Conservation (phyloP, 1,284 basidiomycete genomes). For the Rhodotorula sp. region DNA sequence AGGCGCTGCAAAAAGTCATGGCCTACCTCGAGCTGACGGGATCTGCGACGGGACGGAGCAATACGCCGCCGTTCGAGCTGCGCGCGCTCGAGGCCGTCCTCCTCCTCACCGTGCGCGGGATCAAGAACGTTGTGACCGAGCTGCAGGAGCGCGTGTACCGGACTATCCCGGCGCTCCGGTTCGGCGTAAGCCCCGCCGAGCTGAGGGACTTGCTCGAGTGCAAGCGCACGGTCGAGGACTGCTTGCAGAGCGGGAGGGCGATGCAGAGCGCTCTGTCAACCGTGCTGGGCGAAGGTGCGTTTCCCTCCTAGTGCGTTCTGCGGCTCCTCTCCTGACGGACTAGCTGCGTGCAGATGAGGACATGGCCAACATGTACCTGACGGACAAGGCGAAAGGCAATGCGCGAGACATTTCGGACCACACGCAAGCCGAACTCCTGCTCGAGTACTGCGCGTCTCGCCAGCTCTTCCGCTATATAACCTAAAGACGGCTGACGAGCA, state of each 20-base stretch:
- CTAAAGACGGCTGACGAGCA: too few relatives aligned
- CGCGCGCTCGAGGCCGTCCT: slow-evolving; percentile 36
- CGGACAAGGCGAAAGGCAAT: slow-evolving; percentile 10
- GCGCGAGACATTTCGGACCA: slow-evolving; percentile 19
- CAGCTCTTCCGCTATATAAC: too few relatives aligned
- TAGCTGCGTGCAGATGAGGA: slow-evolving; percentile 30
- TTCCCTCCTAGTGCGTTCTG: neutral
- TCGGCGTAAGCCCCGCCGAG: slow-evolving; percentile 29
- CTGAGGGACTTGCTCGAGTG: slow-evolving; percentile 35
- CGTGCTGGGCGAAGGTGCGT: slow-evolving; percentile 28
- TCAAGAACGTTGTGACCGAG: slow-evolving; percentile 24
- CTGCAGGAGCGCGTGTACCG: slow-evolving; percentile 33
- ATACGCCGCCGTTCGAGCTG: slow-evolving; percentile 27
- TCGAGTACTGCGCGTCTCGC: slow-evolving; percentile 28
- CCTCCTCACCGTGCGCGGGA: slow-evolving; percentile 30
- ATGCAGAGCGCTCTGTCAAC: slow-evolving; percentile 28
- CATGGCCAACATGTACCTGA: slow-evolving; percentile 34
- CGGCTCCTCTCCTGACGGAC: too few relatives aligned
- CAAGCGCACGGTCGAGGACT: slow-evolving; percentile 35
- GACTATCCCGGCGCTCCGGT: slow-evolving; percentile 23
- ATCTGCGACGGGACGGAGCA: slow-evolving; percentile 9
- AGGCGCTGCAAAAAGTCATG: slow-evolving; percentile 26
- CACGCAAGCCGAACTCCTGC: slow-evolving; percentile 29
- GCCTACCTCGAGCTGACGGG: slow-evolving; percentile 23
- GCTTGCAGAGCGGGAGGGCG: slow-evolving; percentile 22